These are phyloP conservation scores for Chaetomium strumarium DNA, from an alignment of 2,329 filamentous ascomycete species.

Conservation along the genomic window DNA sequence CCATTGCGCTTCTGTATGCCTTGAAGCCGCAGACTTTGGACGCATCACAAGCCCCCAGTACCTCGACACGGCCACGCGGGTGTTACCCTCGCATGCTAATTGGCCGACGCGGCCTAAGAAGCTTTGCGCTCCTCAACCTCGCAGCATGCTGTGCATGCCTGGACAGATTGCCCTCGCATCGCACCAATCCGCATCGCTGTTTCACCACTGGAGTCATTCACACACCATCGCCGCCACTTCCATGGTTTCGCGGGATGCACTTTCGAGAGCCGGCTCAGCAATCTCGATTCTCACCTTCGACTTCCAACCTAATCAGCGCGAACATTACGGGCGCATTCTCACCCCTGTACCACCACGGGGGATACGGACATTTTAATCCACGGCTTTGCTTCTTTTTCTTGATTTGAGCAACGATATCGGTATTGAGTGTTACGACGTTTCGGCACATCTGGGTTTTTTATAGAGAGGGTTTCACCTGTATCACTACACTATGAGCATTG, in stretches of 20 bases:
- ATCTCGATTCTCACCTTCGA: conserved; percentile 12
- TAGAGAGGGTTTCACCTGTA: conserved; percentile 11
- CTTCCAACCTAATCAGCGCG: conserved; percentile 12
- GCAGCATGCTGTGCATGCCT: conserved; percentile 13
- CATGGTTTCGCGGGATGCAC: conserved; percentile 4
- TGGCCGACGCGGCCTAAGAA: conserved; percentile 10
- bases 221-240: conserved; percentile 9
- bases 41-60: conserved; percentile 4
- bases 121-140: neutral
- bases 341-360: conserved; percentile 23
- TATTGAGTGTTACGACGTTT: conserved; percentile 18
- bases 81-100: conserved; percentile 11
- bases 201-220: neutral
- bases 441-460: conserved; percentile 5
- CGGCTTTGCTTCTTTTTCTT: conserved; percentile 11
- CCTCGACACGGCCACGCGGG: conserved; percentile 13
- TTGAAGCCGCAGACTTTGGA: conserved; percentile 9
- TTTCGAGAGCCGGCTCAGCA: conserved; percentile 23
- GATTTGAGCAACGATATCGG: conserved; percentile 20
- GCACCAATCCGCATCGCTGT: conserved; percentile 6
- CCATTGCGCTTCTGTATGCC: conserved; percentile 18
- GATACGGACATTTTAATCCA: conserved; percentile 26
- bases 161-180: conserved; percentile 4
- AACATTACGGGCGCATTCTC: conserved; percentile 14
- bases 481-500: conserved; percentile 18